Conservation (phyloP, 108 stramenopile species). For the Craspedostauros australis region DNA sequence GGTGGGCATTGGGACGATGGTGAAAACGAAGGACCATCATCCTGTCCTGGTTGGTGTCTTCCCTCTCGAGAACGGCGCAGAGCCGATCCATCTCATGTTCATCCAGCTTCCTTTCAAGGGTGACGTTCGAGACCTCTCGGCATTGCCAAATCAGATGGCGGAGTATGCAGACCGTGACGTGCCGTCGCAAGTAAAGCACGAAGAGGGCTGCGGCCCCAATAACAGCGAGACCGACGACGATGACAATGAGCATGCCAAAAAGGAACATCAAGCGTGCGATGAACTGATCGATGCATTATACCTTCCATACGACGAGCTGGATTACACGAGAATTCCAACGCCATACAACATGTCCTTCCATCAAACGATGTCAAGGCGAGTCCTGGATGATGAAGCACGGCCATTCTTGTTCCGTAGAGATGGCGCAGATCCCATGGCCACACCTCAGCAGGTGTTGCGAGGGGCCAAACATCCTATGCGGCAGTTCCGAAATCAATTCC, state of each 20-base stretch:
- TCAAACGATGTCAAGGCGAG: conserved; percentile 39
- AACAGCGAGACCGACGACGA: background rate
- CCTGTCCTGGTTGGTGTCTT: conserved; percentile 65
- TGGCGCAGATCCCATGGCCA: conserved; percentile 19
- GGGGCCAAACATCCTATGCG: conserved; percentile 12
- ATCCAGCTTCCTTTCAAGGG: conserved; percentile 74
- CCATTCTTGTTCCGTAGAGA: conserved; percentile 14
- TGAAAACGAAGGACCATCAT: conserved; percentile 57
- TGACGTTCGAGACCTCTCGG: conserved; percentile 39
- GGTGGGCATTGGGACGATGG: conserved; percentile 66
- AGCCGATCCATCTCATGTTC: conserved; percentile 40
- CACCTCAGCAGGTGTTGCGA: conserved; percentile 13
- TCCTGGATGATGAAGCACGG: conserved; percentile 12
- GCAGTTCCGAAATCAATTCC: no score
- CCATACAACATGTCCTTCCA: conserved; percentile 41
- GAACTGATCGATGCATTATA: conserved; percentile 70
- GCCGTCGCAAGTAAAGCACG: background rate
- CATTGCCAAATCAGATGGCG: background rate
- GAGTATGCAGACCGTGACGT: background rate
- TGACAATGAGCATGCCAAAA: conserved; percentile 1
- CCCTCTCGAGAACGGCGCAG: conserved; percentile 30
- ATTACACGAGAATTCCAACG: conserved; percentile 33
- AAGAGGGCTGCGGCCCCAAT: background rate
- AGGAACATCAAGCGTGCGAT: conserved; percentile 34
- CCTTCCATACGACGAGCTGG: conserved; percentile 53